A percentile compares a stretch with the other conserved stretches of the same genome.
These are phyloP conservation scores for Vanrija sp. DNA, from an alignment of 1,284 basidiomycete genomes.

Conservation along the genomic window DNA sequence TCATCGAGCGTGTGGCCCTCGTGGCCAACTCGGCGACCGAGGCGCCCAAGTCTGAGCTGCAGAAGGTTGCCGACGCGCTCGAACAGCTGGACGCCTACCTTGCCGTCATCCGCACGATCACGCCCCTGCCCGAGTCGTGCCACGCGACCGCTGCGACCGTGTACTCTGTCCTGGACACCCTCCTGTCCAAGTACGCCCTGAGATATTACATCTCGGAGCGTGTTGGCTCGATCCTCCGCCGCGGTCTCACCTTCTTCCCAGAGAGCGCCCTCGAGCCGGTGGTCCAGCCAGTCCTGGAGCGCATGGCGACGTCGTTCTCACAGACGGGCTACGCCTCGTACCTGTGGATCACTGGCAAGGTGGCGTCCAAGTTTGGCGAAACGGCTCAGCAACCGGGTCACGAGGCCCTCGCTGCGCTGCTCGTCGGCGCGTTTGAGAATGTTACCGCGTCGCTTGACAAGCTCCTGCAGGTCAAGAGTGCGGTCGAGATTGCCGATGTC, in stretches of 20 bases:
- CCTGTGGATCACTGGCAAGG: slow-evolving; percentile 89
- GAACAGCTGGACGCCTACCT: slow-evolving; percentile 89
- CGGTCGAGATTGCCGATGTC: slow-evolving; percentile 78
- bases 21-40: slow-evolving; percentile 32
- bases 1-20: slow-evolving; percentile 52
- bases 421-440: slow-evolving; percentile 67
- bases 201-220: slow-evolving; percentile 79
- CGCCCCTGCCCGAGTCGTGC: slow-evolving; percentile 75
- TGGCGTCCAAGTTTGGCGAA: slow-evolving; percentile 67
- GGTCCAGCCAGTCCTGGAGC: slow-evolving; percentile 65
- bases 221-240: slow-evolving; percentile 78
- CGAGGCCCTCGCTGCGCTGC: slow-evolving; percentile 47
- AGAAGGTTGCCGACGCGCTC: slow-evolving; percentile 69
- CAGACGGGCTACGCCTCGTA: slow-evolving; percentile 79
- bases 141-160: slow-evolving; percentile 71
- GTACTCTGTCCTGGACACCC: slow-evolving; percentile 76
- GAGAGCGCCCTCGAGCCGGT: slow-evolving; percentile 64
- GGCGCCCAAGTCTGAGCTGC: slow-evolving; percentile 60
- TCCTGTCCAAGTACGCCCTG: slow-evolving; percentile 75
- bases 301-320: slow-evolving; percentile 76
- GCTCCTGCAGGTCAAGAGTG: slow-evolving; percentile 63
- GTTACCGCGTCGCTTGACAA: slow-evolving; percentile 66
- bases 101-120: slow-evolving; percentile 70
- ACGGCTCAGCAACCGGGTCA: slow-evolving; percentile 52
- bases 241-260: slow-evolving; percentile 75